These are phyloP conservation scores for Russula ochroleuca DNA, from an alignment of 768 basidiomycete genomes.

Conservation along the genomic window DNA sequence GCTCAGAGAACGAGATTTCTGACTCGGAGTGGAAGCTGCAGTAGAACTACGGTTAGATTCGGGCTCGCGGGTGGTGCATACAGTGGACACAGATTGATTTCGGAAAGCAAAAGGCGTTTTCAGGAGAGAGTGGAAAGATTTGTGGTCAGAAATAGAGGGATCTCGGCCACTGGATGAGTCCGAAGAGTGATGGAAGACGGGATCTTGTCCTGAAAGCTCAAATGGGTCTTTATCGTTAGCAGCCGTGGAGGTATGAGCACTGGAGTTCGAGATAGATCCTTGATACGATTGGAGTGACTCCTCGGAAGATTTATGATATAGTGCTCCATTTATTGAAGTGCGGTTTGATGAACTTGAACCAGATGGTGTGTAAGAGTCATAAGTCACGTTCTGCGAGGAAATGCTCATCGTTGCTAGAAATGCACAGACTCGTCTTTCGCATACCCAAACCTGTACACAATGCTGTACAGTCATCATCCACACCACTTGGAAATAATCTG, in stretches of 20 bases:
- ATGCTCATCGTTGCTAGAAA: neutral
- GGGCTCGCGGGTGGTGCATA: conserved; percentile 30
- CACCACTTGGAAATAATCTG: no score
- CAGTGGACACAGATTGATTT: conserved; percentile 33
- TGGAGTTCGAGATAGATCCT: no score
- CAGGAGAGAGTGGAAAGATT: conserved; percentile 31
- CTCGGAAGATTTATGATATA: neutral
- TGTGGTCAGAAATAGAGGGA: conserved; percentile 30
- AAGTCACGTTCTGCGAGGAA: neutral
- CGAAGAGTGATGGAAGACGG: no score
- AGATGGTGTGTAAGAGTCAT: neutral
- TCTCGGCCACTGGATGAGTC: no score
- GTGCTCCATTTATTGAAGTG: neutral
- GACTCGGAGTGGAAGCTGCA: conserved; percentile 33
- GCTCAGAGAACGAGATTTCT: conserved; percentile 24
- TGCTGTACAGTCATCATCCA: no score
- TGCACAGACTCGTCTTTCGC: no score
- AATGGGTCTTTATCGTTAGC: neutral
- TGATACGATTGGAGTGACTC: neutral
- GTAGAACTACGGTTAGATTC: conserved; percentile 27
- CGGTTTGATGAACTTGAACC: neutral
- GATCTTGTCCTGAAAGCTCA: neutral
- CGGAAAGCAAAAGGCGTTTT: conserved; percentile 27
- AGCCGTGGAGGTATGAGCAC: no score
- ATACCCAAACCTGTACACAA: no score